Conservation (phyloP, 2,329 filamentous ascomycete species). For the Arthrobotrys iridis region DNA sequence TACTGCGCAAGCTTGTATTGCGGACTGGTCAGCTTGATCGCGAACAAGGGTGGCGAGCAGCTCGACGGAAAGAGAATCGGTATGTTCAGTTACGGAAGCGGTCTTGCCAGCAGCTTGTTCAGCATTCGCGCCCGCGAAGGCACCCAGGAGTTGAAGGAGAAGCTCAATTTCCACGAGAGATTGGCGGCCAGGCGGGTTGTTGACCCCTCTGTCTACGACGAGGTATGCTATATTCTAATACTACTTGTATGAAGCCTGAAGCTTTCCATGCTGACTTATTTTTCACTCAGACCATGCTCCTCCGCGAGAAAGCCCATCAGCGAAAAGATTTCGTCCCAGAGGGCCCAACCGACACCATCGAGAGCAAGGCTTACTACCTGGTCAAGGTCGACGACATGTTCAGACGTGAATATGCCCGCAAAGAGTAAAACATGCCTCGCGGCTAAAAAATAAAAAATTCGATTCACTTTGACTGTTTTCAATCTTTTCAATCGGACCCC, state of each 20-base stretch:
- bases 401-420: conserved; percentile 79
- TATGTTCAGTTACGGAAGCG: conserved; percentile 82
- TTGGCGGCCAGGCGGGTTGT: conserved; percentile 74
- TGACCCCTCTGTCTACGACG: conserved; percentile 76
- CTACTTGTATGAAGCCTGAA: conserved; percentile 12
- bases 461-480: conserved; percentile 2
- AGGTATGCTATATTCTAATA: conserved; percentile 66
- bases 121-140: conserved; percentile 78
- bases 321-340: conserved; percentile 79
- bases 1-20: conserved; percentile 71
- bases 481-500: conserved; percentile 3
- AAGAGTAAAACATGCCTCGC: conserved; percentile 68
- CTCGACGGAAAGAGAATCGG: conserved; percentile 77
- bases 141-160: conserved; percentile 74
- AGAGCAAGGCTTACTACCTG: conserved; percentile 78
- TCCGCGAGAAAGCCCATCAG: conserved; percentile 83
- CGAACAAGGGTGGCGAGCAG: conserved; percentile 70
- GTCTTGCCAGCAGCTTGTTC: conserved; percentile 76
- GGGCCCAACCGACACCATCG: conserved; percentile 74
- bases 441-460: conserved; percentile 4
- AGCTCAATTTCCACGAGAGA: conserved; percentile 75
- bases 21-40: conserved; percentile 70
- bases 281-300: conserved; percentile 74
- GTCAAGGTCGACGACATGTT: conserved; percentile 85
- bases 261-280: conserved; percentile 56